Evolutionary conservation across 805 yeast genomes (phyloP), one percentile per base, ranked within the genome.

Genomic region (Hanseniaspora meyeri): DNA sequence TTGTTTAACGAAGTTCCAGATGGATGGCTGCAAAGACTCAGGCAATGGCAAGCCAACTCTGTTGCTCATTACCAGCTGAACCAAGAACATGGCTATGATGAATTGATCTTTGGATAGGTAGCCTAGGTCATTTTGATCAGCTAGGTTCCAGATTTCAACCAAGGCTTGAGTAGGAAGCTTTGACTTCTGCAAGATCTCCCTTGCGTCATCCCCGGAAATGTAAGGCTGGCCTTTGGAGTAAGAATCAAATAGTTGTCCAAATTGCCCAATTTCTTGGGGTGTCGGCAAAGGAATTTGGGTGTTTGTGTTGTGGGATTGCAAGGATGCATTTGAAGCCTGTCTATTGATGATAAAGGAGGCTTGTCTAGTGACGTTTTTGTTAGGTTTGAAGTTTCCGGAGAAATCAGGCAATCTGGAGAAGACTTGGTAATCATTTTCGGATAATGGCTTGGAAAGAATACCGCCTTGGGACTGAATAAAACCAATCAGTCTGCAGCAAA

Each of bases 1-100:
- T 14, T 59, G 57, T 20, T 60, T 60, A 24, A 70, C 64, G 42
- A 70, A 68, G 37, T 64, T 64, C 78, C 77, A 74, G n/a, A 70
- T 54, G 36, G 62, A 57, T 32, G 64, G 64, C 1, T 85, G 82
- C 39, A 81, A 61, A 1, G 66, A 43, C 7, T 69, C 60, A 8
- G 87, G 83, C 63, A 88, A 72, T 12, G 49, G 54, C 51, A 80
- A 78, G 51, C 76, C 77, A 62, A 88, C 70, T 3, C 79, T 62
- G 64, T 88, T 74, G 36, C 84, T 72, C 62, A 88, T 82, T 10
- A 64, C 58, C 32, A 68, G 57, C 68, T 91, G 97, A 60, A 93
- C 87, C 66, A 93, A 76, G 69, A 87, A 95, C 98, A 93, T 91
- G 8, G 97, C 97, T 63, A 91, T 79, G 47, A 87, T 79, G 63